phyloP scores from a whole-genome alignment of 1,284 basidiomycete species.

The Apiotrichum sp. region DNA sequence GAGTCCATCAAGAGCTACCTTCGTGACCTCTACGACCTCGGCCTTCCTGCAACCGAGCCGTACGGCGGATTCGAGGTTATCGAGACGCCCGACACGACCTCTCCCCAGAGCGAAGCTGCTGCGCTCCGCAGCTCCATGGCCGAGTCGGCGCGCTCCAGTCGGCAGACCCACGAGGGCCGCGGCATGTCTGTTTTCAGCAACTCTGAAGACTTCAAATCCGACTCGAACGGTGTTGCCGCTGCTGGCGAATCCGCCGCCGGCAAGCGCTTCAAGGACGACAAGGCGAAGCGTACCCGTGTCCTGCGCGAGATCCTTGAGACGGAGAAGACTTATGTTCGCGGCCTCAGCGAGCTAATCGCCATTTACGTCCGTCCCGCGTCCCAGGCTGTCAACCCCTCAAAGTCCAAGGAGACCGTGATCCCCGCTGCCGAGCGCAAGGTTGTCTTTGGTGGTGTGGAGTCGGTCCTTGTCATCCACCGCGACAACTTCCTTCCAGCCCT shows the following conservation, averaged over 20 bases:
- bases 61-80: conserved; percentile 43
- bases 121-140: conserved; percentile 8
- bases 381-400: conserved; percentile 58
- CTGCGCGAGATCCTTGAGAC: conserved; percentile 86
- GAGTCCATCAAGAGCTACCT: conserved; percentile 90
- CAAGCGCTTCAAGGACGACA: conserved; percentile 82
- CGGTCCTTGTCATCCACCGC: conserved; percentile 83
- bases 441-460: conserved; percentile 87
- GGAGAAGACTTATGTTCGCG: conserved; percentile 90
- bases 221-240: neutral
- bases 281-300: conserved; percentile 67
- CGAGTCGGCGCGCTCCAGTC: conserved; percentile 8
- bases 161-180: conserved; percentile 6
- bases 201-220: neutral
- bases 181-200: conserved; percentile 20
- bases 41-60: conserved; percentile 36
- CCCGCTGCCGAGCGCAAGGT: conserved; percentile 69
- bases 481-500: conserved; percentile 86
- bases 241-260: conserved; percentile 25
- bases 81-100: conserved; percentile 1
- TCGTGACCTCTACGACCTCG: conserved; percentile 85
- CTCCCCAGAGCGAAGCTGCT: neutral
- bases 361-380: conserved; percentile 88
- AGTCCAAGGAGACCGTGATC: conserved; percentile 64
- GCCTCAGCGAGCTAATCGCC: conserved; percentile 83